Conservation (phyloP, 2,329 filamentous ascomycete genomes). For the Triangularia setosa region DNA sequence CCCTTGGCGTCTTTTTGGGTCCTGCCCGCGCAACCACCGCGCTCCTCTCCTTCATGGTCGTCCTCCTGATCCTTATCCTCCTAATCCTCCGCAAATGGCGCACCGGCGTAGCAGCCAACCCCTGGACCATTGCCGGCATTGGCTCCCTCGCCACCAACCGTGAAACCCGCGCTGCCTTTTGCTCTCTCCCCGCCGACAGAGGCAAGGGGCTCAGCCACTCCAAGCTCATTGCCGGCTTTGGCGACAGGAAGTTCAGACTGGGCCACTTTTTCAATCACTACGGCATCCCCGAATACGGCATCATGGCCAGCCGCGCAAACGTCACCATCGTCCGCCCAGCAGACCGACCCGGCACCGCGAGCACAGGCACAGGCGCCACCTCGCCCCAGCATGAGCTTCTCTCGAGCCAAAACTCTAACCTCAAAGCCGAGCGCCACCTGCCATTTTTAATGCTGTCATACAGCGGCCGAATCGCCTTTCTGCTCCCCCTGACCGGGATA, state of each 20-base stretch:
- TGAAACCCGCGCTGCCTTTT: constrained; percentile 24
- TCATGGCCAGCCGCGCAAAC: constrained; percentile 23
- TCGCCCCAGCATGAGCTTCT: not conserved
- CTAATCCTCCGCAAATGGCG: constrained; percentile 29
- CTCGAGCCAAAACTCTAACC: not conserved
- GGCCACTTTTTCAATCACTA: constrained; percentile 27
- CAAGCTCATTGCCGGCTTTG: constrained; percentile 20
- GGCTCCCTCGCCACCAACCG: constrained; percentile 28
- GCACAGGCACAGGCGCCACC: not conserved
- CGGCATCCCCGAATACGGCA: constrained; percentile 29
- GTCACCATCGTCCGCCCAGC: not conserved
- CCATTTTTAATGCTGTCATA: constrained; percentile 32
- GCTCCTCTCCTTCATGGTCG: constrained; percentile 29
- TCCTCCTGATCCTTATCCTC: constrained; percentile 27
- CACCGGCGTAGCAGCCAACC: constrained; percentile 33
- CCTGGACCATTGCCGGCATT: constrained; percentile 35
- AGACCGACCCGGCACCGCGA: not conserved
- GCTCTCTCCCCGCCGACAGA: constrained; percentile 21
- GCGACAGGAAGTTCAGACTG: constrained; percentile 27
- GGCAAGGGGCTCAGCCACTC: constrained; percentile 18
- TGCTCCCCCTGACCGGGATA: constrained; percentile 29
- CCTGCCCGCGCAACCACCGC: constrained; percentile 27
- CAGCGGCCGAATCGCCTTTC: constrained; percentile 23
- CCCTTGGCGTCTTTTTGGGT: constrained; percentile 27
- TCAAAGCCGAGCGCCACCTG: constrained; percentile 19